phyloP scores from a whole-genome alignment of 2,329 filamentous ascomycete genomes.

The Pyrenochaeta sp. region DNA sequence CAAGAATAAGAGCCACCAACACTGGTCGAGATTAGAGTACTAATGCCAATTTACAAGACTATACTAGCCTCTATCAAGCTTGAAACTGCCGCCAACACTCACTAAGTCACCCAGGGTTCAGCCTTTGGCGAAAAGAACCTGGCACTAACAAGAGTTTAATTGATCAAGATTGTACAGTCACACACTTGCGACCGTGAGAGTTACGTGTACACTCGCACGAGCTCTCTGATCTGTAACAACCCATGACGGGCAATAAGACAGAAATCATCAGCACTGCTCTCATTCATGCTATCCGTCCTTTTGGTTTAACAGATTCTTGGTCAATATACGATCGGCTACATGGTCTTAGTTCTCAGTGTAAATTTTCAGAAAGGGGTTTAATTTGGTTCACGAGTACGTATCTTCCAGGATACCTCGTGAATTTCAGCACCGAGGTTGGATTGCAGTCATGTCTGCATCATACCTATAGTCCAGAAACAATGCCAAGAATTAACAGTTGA shows the following conservation, averaged over 20 bases:
- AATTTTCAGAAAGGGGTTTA: slow-evolving; percentile 30
- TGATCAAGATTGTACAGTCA: slow-evolving; percentile 15
- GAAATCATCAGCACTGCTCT: slow-evolving; percentile 4
- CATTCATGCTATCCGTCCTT: not conserved
- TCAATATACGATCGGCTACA: slow-evolving; percentile 1
- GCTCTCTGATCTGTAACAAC: slow-evolving; percentile 4
- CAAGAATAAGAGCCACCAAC: slow-evolving; percentile 5
- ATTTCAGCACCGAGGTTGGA: not conserved
- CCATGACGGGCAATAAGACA: slow-evolving; percentile 1
- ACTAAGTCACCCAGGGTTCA: slow-evolving; percentile 1
- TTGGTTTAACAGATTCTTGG: slow-evolving; percentile 7
- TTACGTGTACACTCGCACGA: slow-evolving; percentile 18
- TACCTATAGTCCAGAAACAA: not conserved
- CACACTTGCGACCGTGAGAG: slow-evolving; percentile 20
- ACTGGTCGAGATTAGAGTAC: not conserved
- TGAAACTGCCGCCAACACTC: not conserved
- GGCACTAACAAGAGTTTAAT: not conserved
- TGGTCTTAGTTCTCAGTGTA: slow-evolving; percentile 8
- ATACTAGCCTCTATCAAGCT: not conserved
- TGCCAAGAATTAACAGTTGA: not conserved
- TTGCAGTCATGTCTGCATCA: not conserved
- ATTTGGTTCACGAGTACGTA: slow-evolving; percentile 15
- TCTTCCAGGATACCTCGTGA: slow-evolving; percentile 24
- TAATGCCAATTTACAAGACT: not conserved
- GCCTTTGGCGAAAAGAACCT: not conserved